Percentiles rank a stretch among this genome's conserved stretches.
Evolutionary conservation across 176 grass and related monocot genomes (phyloP).

Genomic region (Guadua angustifolia): DNA sequence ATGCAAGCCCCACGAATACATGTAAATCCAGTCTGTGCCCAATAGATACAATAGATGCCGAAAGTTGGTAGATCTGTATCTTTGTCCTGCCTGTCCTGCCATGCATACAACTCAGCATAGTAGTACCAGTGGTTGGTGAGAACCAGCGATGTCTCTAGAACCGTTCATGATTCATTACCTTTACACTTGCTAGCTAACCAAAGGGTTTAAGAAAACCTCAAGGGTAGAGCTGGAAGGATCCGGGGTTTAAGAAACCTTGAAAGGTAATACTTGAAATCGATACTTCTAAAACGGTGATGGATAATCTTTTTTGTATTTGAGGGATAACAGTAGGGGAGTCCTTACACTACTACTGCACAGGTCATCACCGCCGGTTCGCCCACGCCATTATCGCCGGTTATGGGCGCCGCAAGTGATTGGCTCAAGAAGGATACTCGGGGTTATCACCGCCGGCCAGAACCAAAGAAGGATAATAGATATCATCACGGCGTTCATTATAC

Average conservation of each 20-base stretch:
- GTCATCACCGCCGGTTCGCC: no score
- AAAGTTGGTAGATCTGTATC: constrained; percentile 38
- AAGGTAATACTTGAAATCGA: background rate
- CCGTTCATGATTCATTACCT: constrained; percentile 11
- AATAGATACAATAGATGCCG: constrained; percentile 34
- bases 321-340: background rate
- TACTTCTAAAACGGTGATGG: background rate
- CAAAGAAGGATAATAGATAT: no score
- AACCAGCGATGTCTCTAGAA: constrained; percentile 33
- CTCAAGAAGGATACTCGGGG: no score
- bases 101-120: constrained; percentile 24
- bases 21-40: constrained; percentile 40
- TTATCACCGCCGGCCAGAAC: no score
- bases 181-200: constrained; percentile 27
- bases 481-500: no score
- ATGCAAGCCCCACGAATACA: constrained; percentile 36
- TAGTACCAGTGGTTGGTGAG: constrained; percentile 24
- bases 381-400: no score
- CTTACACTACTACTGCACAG: no score
- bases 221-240: background rate
- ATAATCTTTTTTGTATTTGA: background rate
- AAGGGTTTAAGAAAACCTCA: constrained; percentile 28
- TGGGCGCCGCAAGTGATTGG: no score
- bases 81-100: constrained; percentile 5
- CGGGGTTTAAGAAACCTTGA: constrained; percentile 25